Evolutionary conservation across 352 stramenopile species (phyloP), one percentile per base, ranked within the genome.

Genomic region (Phytophthora chlamydospora): DNA sequence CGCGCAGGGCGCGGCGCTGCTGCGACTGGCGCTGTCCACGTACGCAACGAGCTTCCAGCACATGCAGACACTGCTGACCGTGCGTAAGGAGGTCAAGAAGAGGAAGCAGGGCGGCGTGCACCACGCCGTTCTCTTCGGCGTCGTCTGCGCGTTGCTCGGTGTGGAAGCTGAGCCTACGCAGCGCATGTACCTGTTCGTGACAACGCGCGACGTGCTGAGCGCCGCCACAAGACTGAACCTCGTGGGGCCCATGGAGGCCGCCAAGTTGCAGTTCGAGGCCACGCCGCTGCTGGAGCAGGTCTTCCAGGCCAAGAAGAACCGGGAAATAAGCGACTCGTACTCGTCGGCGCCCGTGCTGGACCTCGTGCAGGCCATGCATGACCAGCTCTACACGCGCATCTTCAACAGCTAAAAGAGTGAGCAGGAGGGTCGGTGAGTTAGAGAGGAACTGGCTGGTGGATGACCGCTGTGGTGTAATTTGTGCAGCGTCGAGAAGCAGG

Each of bases 331-430:
- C 13, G 70, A 89, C 46, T 87, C 86, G 43, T 91, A 93, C 67
- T 90, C 83, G 40, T 93, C 84, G 5, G 84, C 81, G 33, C 86
- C 86, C 0, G 71, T 92, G 51, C 76, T 93, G 11, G 86, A 95
- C 52, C 71, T 95, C 19, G 76, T 93, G 50, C 86, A 95, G 43
- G 81, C 73, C 51, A 89, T 90, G 75, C 86, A 95, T 61, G 86
- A 95, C 58, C 79, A 91, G 48, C 68, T 95, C n/a, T 95, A 95
- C 68, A 95, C 86, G 58, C 84, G 86, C 29, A 93, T 95, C 40
- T 95, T 95, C 59, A 95, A 93, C 59, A 95, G 86, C 55, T 75
- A 36, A 74, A 10, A 7, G 2, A 10, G 10, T 11, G 44, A 32
- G 16, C 10, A 31, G n/a, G 21, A 43, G 17, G 36, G 41, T 46